Evolutionary conservation across 2,329 filamentous ascomycete genomes (phyloP).

Genomic region (Paraconiothyrium sp.): DNA sequence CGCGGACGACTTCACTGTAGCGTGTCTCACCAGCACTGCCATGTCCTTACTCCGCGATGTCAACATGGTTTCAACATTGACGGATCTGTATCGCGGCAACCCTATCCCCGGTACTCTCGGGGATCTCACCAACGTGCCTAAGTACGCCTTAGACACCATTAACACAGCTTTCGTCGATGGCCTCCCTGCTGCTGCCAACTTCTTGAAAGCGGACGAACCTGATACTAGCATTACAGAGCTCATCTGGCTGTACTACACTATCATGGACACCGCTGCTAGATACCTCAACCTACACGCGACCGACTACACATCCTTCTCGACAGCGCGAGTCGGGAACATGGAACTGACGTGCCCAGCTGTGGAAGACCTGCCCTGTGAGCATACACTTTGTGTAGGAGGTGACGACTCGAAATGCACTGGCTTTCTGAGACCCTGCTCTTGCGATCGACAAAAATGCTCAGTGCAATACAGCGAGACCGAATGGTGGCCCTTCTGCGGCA

Average conservation of each 20-base stretch:
- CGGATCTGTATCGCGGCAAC: background rate
- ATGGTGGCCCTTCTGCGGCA: background rate
- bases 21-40: background rate
- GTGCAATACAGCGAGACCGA: background rate
- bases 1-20: too few relatives aligned
- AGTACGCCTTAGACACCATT: background rate
- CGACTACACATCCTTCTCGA: background rate
- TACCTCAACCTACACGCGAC: background rate
- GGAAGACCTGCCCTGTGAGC: background rate
- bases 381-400: background rate
- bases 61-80: background rate
- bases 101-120: background rate
- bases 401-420: background rate
- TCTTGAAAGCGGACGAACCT: background rate
- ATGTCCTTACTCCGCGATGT: background rate
- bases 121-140: background rate
- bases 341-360: background rate
- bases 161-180: conserved; percentile 2
- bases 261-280: conserved; percentile 1
- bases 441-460: background rate
- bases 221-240: background rate
- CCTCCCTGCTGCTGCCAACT: background rate
- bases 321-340: background rate
- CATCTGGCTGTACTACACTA: conserved; percentile 5
- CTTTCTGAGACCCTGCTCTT: background rate